phyloP scores from a whole-genome alignment of 306 rosid genomes.

The Vigna hirtella region DNA sequence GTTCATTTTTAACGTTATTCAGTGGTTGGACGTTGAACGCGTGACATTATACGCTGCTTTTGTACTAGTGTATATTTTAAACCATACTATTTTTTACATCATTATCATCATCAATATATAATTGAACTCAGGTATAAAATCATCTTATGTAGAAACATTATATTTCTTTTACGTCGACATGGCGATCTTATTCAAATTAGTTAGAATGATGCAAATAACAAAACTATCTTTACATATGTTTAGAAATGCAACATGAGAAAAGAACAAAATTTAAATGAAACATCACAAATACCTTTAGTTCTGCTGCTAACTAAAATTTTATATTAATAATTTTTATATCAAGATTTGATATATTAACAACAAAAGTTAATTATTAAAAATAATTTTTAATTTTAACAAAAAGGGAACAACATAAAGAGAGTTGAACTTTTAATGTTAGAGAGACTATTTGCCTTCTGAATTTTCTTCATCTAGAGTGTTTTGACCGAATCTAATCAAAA shows the following conservation, averaged over 20 bases:
- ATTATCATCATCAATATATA: too few species aligned
- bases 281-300: neutral
- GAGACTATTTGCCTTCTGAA: neutral
- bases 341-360: neutral
- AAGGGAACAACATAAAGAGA: neutral
- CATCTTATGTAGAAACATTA: too few species aligned
- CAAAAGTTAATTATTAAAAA: neutral
- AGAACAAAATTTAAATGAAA: neutral
- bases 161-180: too few species aligned
- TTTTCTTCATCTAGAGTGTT: constrained; percentile 16
- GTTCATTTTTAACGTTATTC: too few species aligned
- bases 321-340: neutral
- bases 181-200: too few species aligned
- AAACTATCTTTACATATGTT: neutral
- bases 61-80: too few species aligned
- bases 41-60: too few species aligned
- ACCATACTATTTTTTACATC: too few species aligned
- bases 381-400: neutral
- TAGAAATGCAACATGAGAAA: neutral
- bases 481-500: constrained; percentile 39
- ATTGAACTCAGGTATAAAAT: too few species aligned
- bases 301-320: neutral
- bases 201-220: neutral
- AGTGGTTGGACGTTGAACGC: too few species aligned
- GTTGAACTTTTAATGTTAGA: neutral